Evolutionary conservation across 73 alveolate genomes (phyloP).

Genomic region (Uronychia setigera): DNA sequence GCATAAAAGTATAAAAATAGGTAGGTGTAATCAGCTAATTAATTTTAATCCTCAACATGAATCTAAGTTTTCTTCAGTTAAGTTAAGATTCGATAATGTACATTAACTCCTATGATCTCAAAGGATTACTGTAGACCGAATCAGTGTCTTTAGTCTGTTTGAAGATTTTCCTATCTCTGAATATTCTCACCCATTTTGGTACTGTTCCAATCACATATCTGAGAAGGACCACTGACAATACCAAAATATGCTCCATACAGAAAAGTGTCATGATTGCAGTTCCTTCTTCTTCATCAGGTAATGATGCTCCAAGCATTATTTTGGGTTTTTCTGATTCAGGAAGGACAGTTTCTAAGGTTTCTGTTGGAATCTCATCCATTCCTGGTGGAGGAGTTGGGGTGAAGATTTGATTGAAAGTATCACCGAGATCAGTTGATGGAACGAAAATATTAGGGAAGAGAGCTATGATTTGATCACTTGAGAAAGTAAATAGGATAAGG

Average conservation of each 20-base stretch:
- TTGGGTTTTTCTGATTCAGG: neutral
- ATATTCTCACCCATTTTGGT: slow-evolving; percentile 18
- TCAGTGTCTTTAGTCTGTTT: no score
- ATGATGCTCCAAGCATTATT: neutral
- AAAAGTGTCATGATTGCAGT: neutral
- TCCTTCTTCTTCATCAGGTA: neutral
- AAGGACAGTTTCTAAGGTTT: neutral
- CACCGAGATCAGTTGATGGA: neutral
- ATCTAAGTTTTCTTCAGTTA: no score
- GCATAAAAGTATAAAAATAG: no score
- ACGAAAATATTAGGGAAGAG: neutral
- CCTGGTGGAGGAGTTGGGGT: neutral
- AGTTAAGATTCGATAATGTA: no score
- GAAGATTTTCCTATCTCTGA: no score
- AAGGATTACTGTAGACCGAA: no score
- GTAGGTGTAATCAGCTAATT: no score
- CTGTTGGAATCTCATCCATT: neutral
- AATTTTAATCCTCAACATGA: no score
- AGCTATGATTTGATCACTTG: slow-evolving; percentile 1
- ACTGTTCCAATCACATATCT: neutral
- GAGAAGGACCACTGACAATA: neutral
- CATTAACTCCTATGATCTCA: no score
- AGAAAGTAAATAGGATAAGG: slow-evolving; percentile 52
- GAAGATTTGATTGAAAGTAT: no score
- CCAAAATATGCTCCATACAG: neutral